Evolutionary conservation across 1,139 yeast species (phyloP), one percentile per base, ranked within the genome.

Genomic region (Fermentozyma sake): DNA sequence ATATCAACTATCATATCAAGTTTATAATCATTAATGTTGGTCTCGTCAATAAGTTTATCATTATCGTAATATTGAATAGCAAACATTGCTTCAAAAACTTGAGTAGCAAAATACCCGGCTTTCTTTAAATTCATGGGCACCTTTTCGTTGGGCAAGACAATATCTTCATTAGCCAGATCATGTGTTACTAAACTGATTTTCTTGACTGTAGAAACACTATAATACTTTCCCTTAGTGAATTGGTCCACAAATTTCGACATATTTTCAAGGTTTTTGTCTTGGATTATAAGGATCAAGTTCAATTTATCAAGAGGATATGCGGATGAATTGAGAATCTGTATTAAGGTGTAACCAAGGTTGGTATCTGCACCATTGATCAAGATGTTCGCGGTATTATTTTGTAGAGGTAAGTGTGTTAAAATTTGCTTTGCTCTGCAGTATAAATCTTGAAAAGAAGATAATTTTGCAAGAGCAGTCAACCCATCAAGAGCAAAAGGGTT

Each of bases 341-440:
- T 35, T 6, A 67, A 30, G 1, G 69, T 64, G 27, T 46, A 42
- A 0, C 69, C 71, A 18, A 65, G 40, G 28, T 52, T 48, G 6
- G 72, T 63, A 35, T 67, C 72, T 4, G 61, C 73, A 8, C 73
- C 73, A 40, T 67, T 65, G 29, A 67, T 61, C 24, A 67, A 45
- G 7, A 67, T 42, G 25, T 52, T 59, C 8, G 55, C 52, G 14
- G 44, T 30, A 12, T 39, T 31, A 7, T 28, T 23, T 1, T 29
- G 19, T 15, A 49, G 38, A 21, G 49, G 42, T 23, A 57, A 44
- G 33, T 58, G 53, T 14, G 48, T 39, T 20, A 65, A 52, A 3
- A 60, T 57, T 34, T 62, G 68, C 33, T 59, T 61, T 22, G 69
- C 63, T 23, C 64, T 50, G 33, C 65, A 60, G 33, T 57, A 67